Base-by-base conservation (phyloP, 495 filamentous ascomycete genomes). In the Neurospora sp. region DNA sequence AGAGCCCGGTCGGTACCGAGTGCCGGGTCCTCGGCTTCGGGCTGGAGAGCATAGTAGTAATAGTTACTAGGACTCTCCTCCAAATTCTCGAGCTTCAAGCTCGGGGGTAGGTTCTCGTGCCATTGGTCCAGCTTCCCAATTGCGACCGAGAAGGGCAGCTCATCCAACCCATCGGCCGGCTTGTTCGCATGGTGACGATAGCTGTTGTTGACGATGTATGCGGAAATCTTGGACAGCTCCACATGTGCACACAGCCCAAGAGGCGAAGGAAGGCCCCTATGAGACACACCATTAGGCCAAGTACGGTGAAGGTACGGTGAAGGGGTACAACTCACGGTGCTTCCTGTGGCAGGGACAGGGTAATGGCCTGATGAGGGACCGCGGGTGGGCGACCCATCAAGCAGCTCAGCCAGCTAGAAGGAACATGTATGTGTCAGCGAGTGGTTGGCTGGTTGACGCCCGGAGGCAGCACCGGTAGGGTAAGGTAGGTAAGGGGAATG, bases 341-440 rank as follows among this genome's bases (percentile, higher is more conserved):
- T 38, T 82, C 80, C n/a, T 72, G 46, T 5, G 84, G 84, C 12
- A 81, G 46, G 8, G 72, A 76, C 5, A 84, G 73, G 31, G 69
- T 77, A 27, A 86, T 80, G 39, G 78, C 79, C 18, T 83, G 80
- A 54, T 84, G 79, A 3, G 73, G 73, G 16, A 83, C 77, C 9
- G 77, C 77, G 18, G 80, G 74, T 14, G 83, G 82, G n/a, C 84
- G 80, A 12, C 84, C 84, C 78, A 83, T 78, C 3, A 86, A 73
- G 70, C 83, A 84, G 74, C 82, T 82, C 72, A 85, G 42, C 79
- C 80, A 84, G 20, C 83, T 84, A 41, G 7, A 44, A 41, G 27
- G 46, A 8, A 38, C 73, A n/a, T 74, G 72, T 5, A 31, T 20
- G 60, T 37, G 41, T 39, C 39, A 41, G 35, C 72, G 23, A 49